Percentiles rank a stretch among this genome's conserved stretches.
Conservation (phyloP, 1,139 yeast species). For the Magnusiomyces paraingens region DNA sequence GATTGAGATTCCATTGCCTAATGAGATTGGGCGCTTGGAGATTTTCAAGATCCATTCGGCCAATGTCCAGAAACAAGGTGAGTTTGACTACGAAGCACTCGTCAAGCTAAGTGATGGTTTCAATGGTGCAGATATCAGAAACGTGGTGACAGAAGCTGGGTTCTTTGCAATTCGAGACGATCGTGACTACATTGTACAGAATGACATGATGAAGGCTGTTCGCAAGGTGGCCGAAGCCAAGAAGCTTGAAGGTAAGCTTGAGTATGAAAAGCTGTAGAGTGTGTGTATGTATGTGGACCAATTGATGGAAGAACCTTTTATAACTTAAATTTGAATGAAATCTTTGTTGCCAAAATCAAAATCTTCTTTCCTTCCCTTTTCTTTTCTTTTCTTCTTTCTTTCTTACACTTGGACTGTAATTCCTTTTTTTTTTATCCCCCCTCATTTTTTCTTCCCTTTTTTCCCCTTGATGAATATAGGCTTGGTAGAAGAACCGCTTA, state of each 20-base stretch:
- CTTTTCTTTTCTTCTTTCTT: no score
- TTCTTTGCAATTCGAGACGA: slow-evolving; percentile 97
- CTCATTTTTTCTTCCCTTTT: no score
- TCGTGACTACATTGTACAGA: slow-evolving; percentile 87
- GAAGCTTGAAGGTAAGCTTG: slow-evolving; percentile 94
- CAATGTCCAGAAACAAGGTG: slow-evolving; percentile 85
- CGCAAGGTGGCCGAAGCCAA: slow-evolving; percentile 95
- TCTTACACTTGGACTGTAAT: no score
- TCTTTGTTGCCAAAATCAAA: no score
- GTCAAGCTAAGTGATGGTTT: slow-evolving; percentile 99
- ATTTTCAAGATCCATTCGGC: slow-evolving; percentile 91
- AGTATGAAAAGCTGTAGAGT: slow-evolving; percentile 73
- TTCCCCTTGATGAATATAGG: no score
- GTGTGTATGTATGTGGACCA: no score
- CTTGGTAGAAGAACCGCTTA: no score
- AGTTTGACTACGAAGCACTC: slow-evolving; percentile 93
- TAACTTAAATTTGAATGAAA: not conserved
- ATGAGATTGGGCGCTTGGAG: slow-evolving; percentile 93
- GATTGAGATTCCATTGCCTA: slow-evolving; percentile 93
- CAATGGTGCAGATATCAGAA: slow-evolving; percentile 98
- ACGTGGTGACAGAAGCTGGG: slow-evolving; percentile 98
- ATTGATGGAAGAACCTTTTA: not conserved
- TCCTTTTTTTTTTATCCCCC: no score
- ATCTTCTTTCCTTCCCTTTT: no score
- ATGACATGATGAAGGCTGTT: slow-evolving; percentile 95